phyloP scores from a whole-genome alignment of 148 eudicot species.

The Spergularia marina region DNA sequence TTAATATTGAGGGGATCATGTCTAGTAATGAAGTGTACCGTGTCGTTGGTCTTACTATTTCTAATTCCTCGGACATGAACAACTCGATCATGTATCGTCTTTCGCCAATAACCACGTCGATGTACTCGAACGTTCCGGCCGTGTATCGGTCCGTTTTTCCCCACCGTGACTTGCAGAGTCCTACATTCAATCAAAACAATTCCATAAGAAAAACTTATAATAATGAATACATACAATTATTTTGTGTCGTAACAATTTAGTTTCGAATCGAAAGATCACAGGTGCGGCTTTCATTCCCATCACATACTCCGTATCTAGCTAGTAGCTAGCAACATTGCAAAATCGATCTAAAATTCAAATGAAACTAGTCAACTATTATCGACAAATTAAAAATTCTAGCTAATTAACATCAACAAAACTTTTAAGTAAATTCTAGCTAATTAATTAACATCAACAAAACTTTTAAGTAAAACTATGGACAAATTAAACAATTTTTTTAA shows the following conservation, averaged over 20 bases:
- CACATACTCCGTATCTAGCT: no score
- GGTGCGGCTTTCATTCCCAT: no score
- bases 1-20: conserved; percentile 40
- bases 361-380: no score
- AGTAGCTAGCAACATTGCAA: no score
- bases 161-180: conserved; percentile 88
- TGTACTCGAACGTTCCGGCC: conserved; percentile 65
- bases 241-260: no score
- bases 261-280: no score
- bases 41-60: conserved; percentile 56
- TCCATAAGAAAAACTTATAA: not conserved
- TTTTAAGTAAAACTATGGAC: no score
- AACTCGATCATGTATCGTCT: conserved; percentile 61
- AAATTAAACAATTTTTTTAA: no score
- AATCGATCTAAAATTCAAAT: not conserved
- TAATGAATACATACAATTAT: not conserved
- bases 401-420: no score
- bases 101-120: conserved; percentile 44
- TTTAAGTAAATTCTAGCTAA: no score
- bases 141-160: conserved; percentile 45
- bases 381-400: no score
- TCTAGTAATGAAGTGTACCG: conserved; percentile 41
- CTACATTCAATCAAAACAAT: conserved; percentile 26
- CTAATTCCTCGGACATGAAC: conserved; percentile 42
- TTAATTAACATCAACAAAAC: no score